Evolutionary conservation across 176 grass and related monocot genomes (phyloP).

Genomic region (Thinopyrum elongatum): DNA sequence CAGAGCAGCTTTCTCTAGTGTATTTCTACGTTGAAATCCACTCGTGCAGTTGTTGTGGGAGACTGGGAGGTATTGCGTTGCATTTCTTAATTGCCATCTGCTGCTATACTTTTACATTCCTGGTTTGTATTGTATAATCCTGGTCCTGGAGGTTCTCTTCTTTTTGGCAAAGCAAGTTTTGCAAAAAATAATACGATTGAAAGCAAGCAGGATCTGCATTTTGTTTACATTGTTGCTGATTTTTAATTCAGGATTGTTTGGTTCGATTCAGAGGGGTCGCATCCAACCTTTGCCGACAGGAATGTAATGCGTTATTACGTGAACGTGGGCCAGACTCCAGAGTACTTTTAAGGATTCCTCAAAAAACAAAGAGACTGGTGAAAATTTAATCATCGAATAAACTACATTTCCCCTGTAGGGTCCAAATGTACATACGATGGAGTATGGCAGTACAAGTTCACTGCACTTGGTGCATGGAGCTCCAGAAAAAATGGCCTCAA

Average conservation of each 20-base stretch:
- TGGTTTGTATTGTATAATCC: constrained; percentile 14
- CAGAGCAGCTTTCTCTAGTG: too few species aligned
- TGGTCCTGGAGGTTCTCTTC: not conserved
- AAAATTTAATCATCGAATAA: too few species aligned
- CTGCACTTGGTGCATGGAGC: not conserved
- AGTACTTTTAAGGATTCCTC: not conserved
- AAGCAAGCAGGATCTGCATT: not conserved
- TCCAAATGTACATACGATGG: not conserved
- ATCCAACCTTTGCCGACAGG: not conserved
- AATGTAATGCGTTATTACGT: not conserved
- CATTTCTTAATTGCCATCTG: too few species aligned
- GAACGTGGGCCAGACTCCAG: not conserved
- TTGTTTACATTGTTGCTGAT: not conserved
- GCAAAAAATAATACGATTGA: not conserved
- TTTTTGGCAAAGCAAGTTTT: constrained; percentile 17
- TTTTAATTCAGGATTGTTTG: not conserved
- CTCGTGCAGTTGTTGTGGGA: too few species aligned
- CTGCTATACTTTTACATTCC: not conserved
- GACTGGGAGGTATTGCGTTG: too few species aligned
- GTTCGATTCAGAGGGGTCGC: not conserved
- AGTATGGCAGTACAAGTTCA: not conserved
- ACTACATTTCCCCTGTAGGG: not conserved
- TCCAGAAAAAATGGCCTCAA: not conserved
- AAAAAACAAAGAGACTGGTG: not conserved
- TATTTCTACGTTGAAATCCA: too few species aligned